phyloP scores from a whole-genome alignment of 176 grass and related monocot genomes.

The Oryza brachyantha region DNA sequence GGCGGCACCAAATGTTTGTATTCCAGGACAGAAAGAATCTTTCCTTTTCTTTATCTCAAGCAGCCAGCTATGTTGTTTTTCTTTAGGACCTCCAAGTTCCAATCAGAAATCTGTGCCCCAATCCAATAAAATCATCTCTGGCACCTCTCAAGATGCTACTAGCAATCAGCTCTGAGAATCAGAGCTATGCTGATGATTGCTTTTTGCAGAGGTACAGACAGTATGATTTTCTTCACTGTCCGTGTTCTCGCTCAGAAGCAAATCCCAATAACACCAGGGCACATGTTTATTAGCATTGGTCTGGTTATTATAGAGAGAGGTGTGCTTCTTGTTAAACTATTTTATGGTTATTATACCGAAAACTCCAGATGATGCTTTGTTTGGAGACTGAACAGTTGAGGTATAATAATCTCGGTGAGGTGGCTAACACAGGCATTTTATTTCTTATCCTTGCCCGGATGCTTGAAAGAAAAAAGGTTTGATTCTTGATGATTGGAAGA shows the following conservation, averaged over 20 bases:
- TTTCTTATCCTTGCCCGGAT: slow-evolving; percentile 34
- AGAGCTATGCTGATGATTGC: slow-evolving; percentile 34
- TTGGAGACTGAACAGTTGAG: background rate
- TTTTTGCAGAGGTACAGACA: background rate
- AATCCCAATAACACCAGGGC: slow-evolving; percentile 9
- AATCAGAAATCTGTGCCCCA: slow-evolving; percentile 27
- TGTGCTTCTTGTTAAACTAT: slow-evolving; percentile 8
- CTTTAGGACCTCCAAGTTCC: slow-evolving; percentile 38
- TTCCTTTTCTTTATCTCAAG: slow-evolving; percentile 35
- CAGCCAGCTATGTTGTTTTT: slow-evolving; percentile 31
- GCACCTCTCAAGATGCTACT: slow-evolving; percentile 30
- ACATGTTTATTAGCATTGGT: slow-evolving; percentile 35
- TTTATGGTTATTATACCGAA: slow-evolving; percentile 23
- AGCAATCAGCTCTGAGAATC: slow-evolving; percentile 35
- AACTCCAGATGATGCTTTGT: slow-evolving; percentile 19
- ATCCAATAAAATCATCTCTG: slow-evolving; percentile 32
- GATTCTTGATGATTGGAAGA: slow-evolving; percentile 36
- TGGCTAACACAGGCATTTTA: slow-evolving; percentile 24
- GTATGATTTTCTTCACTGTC: slow-evolving; percentile 22
- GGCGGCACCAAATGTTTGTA: slow-evolving; percentile 28
- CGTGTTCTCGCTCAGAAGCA: background rate
- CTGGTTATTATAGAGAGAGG: slow-evolving; percentile 13
- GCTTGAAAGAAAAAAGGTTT: slow-evolving; percentile 21
- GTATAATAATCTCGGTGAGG: slow-evolving; percentile 21
- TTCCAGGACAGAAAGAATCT: slow-evolving; percentile 37